Percentiles rank a stretch among this genome's conserved stretches.
These are phyloP conservation scores for Globisporangium polare DNA, from an alignment of 352 stramenopile genomes.

Conservation along the genomic window DNA sequence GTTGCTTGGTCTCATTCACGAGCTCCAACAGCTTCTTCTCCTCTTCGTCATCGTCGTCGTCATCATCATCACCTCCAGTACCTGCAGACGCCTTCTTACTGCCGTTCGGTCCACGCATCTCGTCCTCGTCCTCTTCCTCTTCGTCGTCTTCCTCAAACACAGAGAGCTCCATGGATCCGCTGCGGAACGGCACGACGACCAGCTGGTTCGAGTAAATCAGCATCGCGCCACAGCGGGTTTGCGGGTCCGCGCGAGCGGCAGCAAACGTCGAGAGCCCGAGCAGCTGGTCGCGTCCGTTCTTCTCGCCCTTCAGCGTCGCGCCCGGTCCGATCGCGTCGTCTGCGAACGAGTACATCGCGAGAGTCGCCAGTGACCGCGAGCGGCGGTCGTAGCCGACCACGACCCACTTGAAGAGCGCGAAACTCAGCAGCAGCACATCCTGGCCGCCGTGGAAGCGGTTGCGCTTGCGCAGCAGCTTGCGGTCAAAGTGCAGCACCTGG, in stretches of 20 bases:
- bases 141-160: constrained; percentile 82
- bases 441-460: constrained; percentile 66
- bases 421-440: constrained; percentile 76
- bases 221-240: constrained; percentile 78
- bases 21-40: constrained; percentile 72
- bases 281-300: constrained; percentile 69
- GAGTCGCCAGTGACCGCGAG: constrained; percentile 40
- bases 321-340: constrained; percentile 80
- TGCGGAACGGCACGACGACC: constrained; percentile 77
- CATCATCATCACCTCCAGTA: constrained; percentile 28
- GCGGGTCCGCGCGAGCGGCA: constrained; percentile 56
- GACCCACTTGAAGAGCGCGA: constrained; percentile 75
- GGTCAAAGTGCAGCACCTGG: constrained; percentile 70
- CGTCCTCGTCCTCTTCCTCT: constrained; percentile 42
- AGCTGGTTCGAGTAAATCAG: constrained; percentile 82
- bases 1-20: constrained; percentile 69
- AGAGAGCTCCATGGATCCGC: constrained; percentile 69
- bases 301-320: constrained; percentile 76
- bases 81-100: neutral
- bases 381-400: constrained; percentile 72
- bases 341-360: constrained; percentile 79
- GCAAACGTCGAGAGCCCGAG: constrained; percentile 57
- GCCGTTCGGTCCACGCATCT: constrained; percentile 3
- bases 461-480: constrained; percentile 58
- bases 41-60: constrained; percentile 80